Base-by-base conservation (phyloP, 2,329 filamentous ascomycete species). In the Fulvia fulva region DNA sequence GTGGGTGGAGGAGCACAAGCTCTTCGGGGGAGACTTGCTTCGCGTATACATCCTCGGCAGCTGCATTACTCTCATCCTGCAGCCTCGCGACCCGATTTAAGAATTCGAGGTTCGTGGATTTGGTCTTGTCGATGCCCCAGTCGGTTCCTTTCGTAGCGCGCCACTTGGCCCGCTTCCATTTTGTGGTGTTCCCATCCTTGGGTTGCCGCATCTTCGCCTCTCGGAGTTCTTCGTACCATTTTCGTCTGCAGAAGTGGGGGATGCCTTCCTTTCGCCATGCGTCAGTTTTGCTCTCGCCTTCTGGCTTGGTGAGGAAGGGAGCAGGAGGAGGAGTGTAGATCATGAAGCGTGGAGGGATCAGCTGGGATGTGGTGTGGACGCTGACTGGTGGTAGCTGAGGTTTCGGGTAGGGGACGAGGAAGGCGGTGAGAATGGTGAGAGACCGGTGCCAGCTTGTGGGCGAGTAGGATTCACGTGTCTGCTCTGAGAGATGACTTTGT, bases 171-270 rank as follows among this genome's bases (percentile, higher is more conserved):
- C 76, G 76, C 55, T 76, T 74, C 75, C 75, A 78, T 37, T 70
- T 73, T 5, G 70, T 69, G 0, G 68, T 72, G 45, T 76, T 75
- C n/a, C 72, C 74, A 25, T 74, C 70, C 58, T 65, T 72, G 19
- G 73, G 71, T 11, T 49, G 47, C 11, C 59, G 55, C 57, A 58
- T 68, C 55, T 77, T 78, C 2, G 76, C 76, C 37, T 70, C 70
- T 5, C 76, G 73, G 11, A 78, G 74, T 63, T 78, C 76, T 55
- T 76, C 72, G 63, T 78, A 74, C 77, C 76, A 79, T 67, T 75
- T 76, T 6, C 77, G 69, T 63, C 77, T 75, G 21, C 76, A 68
- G 59, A 77, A 77, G 63, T 77, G 76, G 44, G 74, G 58, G 26
- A 73, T 73, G 47, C 61, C 70, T 63, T 78, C 77, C 57, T 77